A percentile compares a stretch with the other conserved stretches of the same genome.
phyloP scores from a whole-genome alignment of 2,329 filamentous ascomycete species.

The Talaromyces amestolkiae region DNA sequence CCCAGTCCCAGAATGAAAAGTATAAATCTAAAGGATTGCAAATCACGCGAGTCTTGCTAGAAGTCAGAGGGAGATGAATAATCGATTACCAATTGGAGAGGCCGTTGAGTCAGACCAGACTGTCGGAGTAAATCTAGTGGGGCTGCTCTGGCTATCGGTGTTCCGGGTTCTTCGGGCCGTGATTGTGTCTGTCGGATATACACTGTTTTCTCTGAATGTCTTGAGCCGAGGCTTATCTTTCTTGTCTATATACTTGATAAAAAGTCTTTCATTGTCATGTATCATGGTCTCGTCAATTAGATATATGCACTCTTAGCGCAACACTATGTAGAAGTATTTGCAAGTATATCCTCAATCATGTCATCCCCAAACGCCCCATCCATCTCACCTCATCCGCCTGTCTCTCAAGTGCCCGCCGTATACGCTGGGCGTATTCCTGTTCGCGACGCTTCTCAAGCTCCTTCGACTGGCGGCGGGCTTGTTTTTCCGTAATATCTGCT shows the following conservation, averaged over 20 bases:
- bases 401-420: slow-evolving; percentile 70
- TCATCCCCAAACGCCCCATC: slow-evolving; percentile 63
- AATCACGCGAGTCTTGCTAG: neutral
- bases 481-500: neutral
- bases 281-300: slow-evolving; percentile 8
- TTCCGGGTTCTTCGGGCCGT: slow-evolving; percentile 8
- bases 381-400: slow-evolving; percentile 79
- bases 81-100: slow-evolving; percentile 10
- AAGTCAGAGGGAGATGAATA: neutral
- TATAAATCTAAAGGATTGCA: neutral
- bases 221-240: neutral
- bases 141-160: neutral
- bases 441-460: slow-evolving; percentile 38
- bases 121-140: neutral
- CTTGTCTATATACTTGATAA: too few relatives aligned
- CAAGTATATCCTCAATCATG: slow-evolving; percentile 1
- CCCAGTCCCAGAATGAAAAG: neutral
- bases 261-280: neutral
- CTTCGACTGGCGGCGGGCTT: slow-evolving; percentile 28
- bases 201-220: neutral
- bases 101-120: neutral
- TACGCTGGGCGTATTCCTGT: slow-evolving; percentile 63
- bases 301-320: neutral
- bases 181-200: neutral
- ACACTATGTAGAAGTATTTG: neutral